Evolutionary conservation across 2,329 filamentous ascomycete species (phyloP).

Genomic region (Chaetomium sp.): DNA sequence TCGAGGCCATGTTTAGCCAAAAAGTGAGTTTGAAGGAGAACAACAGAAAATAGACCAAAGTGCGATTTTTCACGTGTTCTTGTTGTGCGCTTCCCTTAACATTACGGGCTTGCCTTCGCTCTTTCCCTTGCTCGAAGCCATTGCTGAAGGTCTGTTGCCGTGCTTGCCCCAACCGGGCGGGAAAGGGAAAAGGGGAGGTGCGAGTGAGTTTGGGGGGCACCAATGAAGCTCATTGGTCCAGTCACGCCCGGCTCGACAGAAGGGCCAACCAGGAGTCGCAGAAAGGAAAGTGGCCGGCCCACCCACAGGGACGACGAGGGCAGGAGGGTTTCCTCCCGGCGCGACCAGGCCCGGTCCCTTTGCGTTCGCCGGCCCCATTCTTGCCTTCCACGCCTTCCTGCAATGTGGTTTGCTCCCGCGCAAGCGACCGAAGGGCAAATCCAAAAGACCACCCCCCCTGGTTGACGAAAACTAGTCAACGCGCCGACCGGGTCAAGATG

Average conservation of each 20-base stretch:
- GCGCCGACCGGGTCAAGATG: not conserved
- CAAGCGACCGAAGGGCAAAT: slow-evolving; percentile 3
- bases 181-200: not conserved
- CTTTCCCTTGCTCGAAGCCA: not conserved
- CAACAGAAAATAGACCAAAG: too few relatives aligned
- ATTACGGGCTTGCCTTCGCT: not conserved
- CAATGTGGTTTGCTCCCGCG: slow-evolving; percentile 12
- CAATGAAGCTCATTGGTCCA: slow-evolving; percentile 10
- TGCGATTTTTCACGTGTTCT: not conserved
- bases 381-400: not conserved
- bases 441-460: slow-evolving; percentile 7
- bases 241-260: slow-evolving; percentile 2
- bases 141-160: slow-evolving; percentile 1
- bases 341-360: slow-evolving; percentile 11
- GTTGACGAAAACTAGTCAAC: not conserved
- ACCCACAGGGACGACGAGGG: slow-evolving; percentile 5
- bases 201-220: not conserved
- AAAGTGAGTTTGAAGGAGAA: too few relatives aligned
- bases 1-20: too few relatives aligned
- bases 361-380: slow-evolving; percentile 5
- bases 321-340: slow-evolving; percentile 2
- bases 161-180: slow-evolving; percentile 1
- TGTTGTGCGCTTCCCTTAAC: not conserved
- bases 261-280: slow-evolving; percentile 11
- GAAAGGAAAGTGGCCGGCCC: slow-evolving; percentile 7